These are phyloP conservation scores for Ophiostoma populinum DNA, from an alignment of 2,329 filamentous ascomycete genomes.

Conservation along the genomic window DNA sequence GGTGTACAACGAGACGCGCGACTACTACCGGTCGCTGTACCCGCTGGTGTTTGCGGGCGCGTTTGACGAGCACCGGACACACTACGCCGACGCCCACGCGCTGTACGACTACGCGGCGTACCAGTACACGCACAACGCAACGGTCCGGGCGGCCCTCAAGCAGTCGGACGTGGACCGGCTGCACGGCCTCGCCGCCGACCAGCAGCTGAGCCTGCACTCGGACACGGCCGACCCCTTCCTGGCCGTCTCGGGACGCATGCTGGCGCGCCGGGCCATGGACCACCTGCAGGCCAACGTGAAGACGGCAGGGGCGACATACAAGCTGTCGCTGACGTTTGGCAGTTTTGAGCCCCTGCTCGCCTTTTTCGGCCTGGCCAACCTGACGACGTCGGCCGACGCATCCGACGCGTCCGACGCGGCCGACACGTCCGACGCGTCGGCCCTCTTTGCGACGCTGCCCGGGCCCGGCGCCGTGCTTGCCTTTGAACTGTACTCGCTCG, in stretches of 20 bases:
- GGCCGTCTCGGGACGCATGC: slow-evolving; percentile 34
- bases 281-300: slow-evolving; percentile 26
- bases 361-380: slow-evolving; percentile 32
- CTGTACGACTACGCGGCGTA: slow-evolving; percentile 41
- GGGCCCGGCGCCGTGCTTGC: slow-evolving; percentile 58
- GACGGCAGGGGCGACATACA: slow-evolving; percentile 21
- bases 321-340: slow-evolving; percentile 36
- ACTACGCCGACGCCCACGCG: slow-evolving; percentile 31
- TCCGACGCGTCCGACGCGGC: slow-evolving; percentile 35
- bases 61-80: slow-evolving; percentile 17
- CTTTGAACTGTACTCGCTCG: slow-evolving; percentile 44
- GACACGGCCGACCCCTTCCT: slow-evolving; percentile 22
- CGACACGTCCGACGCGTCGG: no score
- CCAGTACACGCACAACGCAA: slow-evolving; percentile 32
- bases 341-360: slow-evolving; percentile 36
- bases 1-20: slow-evolving; percentile 13
- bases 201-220: slow-evolving; percentile 37
- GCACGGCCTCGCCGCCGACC: slow-evolving; percentile 43
- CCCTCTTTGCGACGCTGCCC: slow-evolving; percentile 31
- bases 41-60: slow-evolving; percentile 21
- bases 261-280: slow-evolving; percentile 27
- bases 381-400: no score
- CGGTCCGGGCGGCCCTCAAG: slow-evolving; percentile 22
- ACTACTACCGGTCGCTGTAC: slow-evolving; percentile 28
- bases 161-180: slow-evolving; percentile 33